Base-by-base conservation (phyloP, 2,329 filamentous ascomycete genomes). In the Nothopassalora personata region DNA sequence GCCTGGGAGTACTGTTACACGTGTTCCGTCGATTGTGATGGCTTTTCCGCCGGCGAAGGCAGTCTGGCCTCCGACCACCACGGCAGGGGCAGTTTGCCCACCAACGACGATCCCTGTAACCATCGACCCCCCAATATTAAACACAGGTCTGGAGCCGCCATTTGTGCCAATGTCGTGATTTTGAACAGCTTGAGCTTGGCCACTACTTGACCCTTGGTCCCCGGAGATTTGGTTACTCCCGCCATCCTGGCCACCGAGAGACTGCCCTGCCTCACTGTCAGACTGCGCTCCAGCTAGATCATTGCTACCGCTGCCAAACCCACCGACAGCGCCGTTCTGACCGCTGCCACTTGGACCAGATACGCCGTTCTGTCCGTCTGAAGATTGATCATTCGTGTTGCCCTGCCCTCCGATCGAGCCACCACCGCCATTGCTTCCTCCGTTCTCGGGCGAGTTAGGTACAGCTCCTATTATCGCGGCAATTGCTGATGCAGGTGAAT, bases 21-120 rank as follows among this genome's bases (percentile, higher is more conserved):
- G 68, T 5, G 71, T 76, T 9, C 71, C 75, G 47, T 70, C 72
- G 4, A 77, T 65, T 1, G 67, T 71, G 28, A 70, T 65, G 1
- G 66, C 56, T 10, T 66, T 46, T 11, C 67, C 67, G n/a, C 71
- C 70, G 33, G 70, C 64, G 13, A 60, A 36, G 39, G 64, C 54
- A 11, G 66, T 70, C 43, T 71, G 65, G 4, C 68, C 69, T 27
- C 54, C 67, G n/a, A 72, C 43, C 7, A 69, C 64, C 39, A 72
- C 65, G 7, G 63, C 64, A 18, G 65, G 48, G 2, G 59, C 51
- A 28, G 47, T 53, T 13, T 31, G 58, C 6, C 54, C 56, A 19
- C 33, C 54, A 5, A 53, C 58, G 3, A 65, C 59, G 1, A 60
- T 60, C 15, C 65, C 68, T 11, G 68, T 68, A 36, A 64, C 57